A percentile compares a stretch with the other conserved stretches of the same genome.
Evolutionary conservation across 306 rosid species (phyloP).

Genomic region (Quercus ilex): DNA sequence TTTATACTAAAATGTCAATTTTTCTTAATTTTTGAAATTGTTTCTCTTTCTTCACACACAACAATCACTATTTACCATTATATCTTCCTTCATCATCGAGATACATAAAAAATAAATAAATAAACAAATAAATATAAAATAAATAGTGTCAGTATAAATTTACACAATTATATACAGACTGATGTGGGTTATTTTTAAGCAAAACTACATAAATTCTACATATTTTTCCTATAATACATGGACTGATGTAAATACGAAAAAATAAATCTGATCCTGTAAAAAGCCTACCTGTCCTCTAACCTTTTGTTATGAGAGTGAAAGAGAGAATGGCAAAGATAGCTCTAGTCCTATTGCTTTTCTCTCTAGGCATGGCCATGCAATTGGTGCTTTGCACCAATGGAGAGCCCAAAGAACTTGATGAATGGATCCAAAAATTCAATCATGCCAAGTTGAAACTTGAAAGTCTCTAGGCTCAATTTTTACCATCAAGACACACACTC

Average conservation of each 20-base stretch:
- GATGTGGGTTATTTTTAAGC: no score
- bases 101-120: no score
- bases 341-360: background rate
- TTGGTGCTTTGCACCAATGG: background rate
- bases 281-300: background rate
- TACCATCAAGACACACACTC: conserved; percentile 5
- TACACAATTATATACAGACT: no score
- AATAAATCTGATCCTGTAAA: background rate
- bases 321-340: background rate
- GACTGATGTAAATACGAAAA: no score
- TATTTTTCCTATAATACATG: no score
- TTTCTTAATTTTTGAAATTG: no score
- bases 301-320: background rate
- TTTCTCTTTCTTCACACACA: no score
- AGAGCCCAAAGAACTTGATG: background rate
- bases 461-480: background rate
- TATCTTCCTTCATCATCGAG: no score
- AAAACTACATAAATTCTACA: no score
- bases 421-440: conserved; percentile 6
- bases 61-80: rapidly evolving
- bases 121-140: no score
- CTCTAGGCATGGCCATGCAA: background rate
- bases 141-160: no score
- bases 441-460: background rate
- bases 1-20: no score